These are phyloP conservation scores for Cercospora sp. DNA, from an alignment of 2,329 filamentous ascomycete species.

Conservation along the genomic window DNA sequence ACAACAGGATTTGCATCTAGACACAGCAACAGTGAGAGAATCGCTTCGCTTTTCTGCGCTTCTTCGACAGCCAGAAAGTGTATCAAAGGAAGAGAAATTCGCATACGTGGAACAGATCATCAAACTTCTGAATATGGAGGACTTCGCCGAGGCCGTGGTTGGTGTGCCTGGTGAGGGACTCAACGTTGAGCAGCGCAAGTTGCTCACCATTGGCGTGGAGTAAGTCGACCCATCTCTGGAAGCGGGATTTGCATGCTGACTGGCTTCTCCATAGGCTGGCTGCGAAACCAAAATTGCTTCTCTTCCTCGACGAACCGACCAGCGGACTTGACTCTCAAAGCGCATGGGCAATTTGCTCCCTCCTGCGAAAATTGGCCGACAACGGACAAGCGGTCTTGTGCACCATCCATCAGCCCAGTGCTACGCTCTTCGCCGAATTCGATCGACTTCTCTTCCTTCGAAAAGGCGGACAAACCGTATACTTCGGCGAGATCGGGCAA, in stretches of 20 bases:
- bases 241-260: conserved; percentile 62
- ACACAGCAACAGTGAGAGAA: conserved; percentile 58
- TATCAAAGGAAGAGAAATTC: conserved; percentile 59
- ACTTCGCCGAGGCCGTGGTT: conserved; percentile 64
- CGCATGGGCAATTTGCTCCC: conserved; percentile 63
- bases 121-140: conserved; percentile 65
- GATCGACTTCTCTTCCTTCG: conserved; percentile 48
- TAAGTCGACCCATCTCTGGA: conserved; percentile 54
- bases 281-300: conserved; percentile 56
- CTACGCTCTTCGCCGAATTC: conserved; percentile 50
- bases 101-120: conserved; percentile 66
- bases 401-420: conserved; percentile 51
- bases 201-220: conserved; percentile 59
- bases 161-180: conserved; percentile 63
- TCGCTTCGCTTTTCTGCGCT: conserved; percentile 58
- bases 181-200: conserved; percentile 63
- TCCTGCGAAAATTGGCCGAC: conserved; percentile 62
- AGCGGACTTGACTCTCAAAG: conserved; percentile 64
- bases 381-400: conserved; percentile 50
- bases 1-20: conserved; percentile 63
- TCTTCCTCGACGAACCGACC: conserved; percentile 63
- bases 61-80: conserved; percentile 57
- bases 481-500: conserved; percentile 51
- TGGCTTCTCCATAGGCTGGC: conserved; percentile 63
- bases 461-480: conserved; percentile 48